These are phyloP conservation scores for Peziza echinospora DNA, from an alignment of 495 filamentous ascomycete species.

Conservation along the genomic window DNA sequence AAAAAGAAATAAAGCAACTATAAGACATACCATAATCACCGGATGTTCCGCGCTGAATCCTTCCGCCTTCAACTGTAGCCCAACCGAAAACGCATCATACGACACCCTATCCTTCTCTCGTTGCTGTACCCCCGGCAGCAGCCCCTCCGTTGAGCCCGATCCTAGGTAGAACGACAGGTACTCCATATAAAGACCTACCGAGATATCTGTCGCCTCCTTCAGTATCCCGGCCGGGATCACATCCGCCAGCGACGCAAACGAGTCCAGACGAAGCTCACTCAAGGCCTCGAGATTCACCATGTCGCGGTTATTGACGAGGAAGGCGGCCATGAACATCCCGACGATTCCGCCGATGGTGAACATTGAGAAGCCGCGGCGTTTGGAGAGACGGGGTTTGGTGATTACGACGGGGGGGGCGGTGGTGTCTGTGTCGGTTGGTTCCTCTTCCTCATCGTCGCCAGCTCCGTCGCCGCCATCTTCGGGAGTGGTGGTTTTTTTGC, in stretches of 20 bases:
- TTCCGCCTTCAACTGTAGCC: conserved; percentile 58
- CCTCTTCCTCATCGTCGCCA: no score
- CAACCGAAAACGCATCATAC: conserved; percentile 84
- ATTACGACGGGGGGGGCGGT: no score
- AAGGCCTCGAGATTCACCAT: conserved; percentile 6
- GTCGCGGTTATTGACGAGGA: conserved; percentile 16
- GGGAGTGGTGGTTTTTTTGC: no score
- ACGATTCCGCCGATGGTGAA: conserved; percentile 16
- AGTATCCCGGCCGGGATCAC: conserved; percentile 47
- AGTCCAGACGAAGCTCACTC: conserved; percentile 13
- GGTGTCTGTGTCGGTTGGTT: no score
- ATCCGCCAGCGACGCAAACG: conserved; percentile 35
- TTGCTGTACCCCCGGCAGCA: conserved; percentile 28
- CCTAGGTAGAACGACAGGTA: conserved; percentile 1
- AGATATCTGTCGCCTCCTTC: conserved; percentile 45
- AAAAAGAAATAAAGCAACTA: no score
- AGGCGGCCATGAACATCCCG: conserved; percentile 12
- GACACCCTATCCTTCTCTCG: conserved; percentile 68
- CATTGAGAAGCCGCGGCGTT: conserved; percentile 15
- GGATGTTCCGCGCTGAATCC: conserved; percentile 68
- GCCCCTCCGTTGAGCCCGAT: neutral
- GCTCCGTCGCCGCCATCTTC: no score
- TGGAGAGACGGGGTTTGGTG: neutral
- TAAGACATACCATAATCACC: conserved; percentile 62
- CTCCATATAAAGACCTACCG: conserved; percentile 26